Evolutionary conservation across 2,329 filamentous ascomycete species (phyloP).

Genomic region (Botrytis elliptica): DNA sequence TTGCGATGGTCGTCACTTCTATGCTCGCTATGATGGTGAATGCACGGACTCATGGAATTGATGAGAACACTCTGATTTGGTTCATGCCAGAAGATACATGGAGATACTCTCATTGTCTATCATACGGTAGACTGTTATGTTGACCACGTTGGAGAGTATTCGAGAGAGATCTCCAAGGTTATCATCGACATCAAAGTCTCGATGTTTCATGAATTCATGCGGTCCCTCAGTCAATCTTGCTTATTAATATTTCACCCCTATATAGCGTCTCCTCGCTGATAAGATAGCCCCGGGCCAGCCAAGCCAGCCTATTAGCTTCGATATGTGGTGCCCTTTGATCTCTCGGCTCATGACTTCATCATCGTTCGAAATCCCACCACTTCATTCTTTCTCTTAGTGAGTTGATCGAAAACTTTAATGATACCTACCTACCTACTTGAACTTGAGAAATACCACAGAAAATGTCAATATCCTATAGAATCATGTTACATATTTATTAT

Average conservation of each 20-base stretch:
- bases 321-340: background rate
- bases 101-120: background rate
- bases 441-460: background rate
- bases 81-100: background rate
- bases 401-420: background rate
- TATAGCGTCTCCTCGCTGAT: background rate
- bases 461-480: background rate
- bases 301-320: background rate
- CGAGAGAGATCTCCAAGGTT: background rate
- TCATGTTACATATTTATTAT: background rate
- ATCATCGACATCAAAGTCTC: no score
- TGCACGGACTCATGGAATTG: background rate
- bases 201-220: no score
- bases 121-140: background rate
- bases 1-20: background rate
- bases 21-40: background rate
- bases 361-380: background rate
- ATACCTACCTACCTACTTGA: background rate
- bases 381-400: background rate
- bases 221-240: background rate
- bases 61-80: background rate
- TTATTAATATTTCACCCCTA: background rate
- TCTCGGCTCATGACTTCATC: conserved; percentile 10
- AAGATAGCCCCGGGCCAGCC: background rate
- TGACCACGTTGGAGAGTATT: background rate